Base-by-base conservation (phyloP, 306 rosid species). In the Vigna hirtella region DNA sequence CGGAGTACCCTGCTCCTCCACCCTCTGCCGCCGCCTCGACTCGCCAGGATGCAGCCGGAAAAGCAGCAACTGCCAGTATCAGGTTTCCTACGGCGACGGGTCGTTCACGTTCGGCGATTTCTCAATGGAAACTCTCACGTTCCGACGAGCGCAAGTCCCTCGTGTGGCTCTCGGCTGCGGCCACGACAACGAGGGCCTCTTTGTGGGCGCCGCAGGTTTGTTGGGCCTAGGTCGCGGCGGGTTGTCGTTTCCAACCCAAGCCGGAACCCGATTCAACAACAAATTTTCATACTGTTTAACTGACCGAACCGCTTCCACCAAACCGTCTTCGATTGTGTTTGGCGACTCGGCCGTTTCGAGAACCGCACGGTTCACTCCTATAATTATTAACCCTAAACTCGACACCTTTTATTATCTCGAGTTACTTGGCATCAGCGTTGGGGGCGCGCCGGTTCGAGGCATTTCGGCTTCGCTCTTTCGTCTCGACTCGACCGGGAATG, bases 21-120 rank as follows among this genome's bases (percentile, higher is more conserved):
- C 98, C 0, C 82, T 89, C 12, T 92, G 98, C 70, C 89, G 85
- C 12, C 70, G 79, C 20, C 86, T 92, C 1, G 98, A 92, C 77
- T 82, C 96, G 17, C 67, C 91, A 0, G 93, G 93, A 0, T 95
- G 98, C 59, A 88, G 76, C 63, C 36, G 6, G 3, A 83, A 73
- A 55, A 81, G 87, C 59, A 81, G 86, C 59, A n/a, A 72, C 4
- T 92, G 98, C 38, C 87, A 83, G 66, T 95, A 95, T 73, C 90
- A 95, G 49, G 98, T 95, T 11, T 89, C 98, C 3, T 95, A 95
- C 82, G 97, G 98, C 1, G 97, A 95, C 47, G 97, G 97, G 3
- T 95, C 98, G 0, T 90, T 88, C 85, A 95, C 97, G 0, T 10
- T 83, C 4, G 98, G 96, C 0, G 92, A 95, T 12, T 92, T 95